These are phyloP conservation scores for Coriaria nepalensis DNA, from an alignment of 306 rosid species.

Conservation along the genomic window DNA sequence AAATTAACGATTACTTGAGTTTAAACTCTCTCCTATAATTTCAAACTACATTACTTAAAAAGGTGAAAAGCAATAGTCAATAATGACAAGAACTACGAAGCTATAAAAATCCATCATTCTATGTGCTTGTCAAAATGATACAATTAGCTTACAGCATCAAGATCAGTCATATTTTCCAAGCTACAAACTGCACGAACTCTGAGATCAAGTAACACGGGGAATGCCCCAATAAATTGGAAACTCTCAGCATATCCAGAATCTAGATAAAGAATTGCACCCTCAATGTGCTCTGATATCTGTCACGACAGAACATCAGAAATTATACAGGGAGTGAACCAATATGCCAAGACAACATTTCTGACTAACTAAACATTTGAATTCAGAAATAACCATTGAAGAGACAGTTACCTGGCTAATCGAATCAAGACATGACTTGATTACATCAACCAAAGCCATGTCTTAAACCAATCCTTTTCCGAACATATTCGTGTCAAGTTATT, in stretches of 20 bases:
- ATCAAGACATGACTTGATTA: slow-evolving; percentile 57
- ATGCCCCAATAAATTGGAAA: slow-evolving; percentile 68
- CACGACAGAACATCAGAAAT: not conserved
- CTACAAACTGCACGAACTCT: slow-evolving; percentile 70
- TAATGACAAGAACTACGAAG: not conserved
- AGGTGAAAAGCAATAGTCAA: not conserved
- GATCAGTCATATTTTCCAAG: slow-evolving; percentile 45
- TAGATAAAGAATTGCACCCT: slow-evolving; percentile 57
- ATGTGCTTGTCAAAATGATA: not conserved
- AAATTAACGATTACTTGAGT: not conserved
- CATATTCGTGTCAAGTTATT: not conserved
- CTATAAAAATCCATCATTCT: no score
- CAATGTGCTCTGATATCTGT: slow-evolving; percentile 67
- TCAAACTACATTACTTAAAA: not conserved
- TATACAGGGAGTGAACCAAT: not conserved
- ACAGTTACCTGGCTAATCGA: slow-evolving; percentile 50
- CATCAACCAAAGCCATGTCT: slow-evolving; percentile 59
- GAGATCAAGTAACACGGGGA: slow-evolving; percentile 48
- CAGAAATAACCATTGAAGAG: not conserved
- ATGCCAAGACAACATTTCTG: no score
- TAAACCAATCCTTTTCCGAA: slow-evolving; percentile 1
- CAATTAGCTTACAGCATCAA: slow-evolving; percentile 42
- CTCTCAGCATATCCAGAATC: slow-evolving; percentile 82
- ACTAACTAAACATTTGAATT: not conserved
- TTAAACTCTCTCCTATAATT: not conserved